phyloP scores from a whole-genome alignment of 805 yeast species.

The Wickerhamomyces alni region DNA sequence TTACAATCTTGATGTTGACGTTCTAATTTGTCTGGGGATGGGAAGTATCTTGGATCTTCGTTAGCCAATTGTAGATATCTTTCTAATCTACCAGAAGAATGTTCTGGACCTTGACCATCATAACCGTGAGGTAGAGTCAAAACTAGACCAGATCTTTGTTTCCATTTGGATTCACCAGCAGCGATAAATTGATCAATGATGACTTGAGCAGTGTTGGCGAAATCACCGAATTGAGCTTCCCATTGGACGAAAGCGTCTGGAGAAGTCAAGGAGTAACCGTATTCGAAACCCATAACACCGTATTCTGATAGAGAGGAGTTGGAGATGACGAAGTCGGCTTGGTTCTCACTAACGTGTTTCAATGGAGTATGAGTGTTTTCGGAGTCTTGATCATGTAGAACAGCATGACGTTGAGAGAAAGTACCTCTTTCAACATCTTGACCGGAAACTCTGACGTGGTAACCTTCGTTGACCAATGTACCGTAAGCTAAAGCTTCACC shows the following conservation, averaged over 20 bases:
- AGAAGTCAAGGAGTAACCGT: conserved; percentile 95
- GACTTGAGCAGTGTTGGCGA: conserved; percentile 98
- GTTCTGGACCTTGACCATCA: conserved; percentile 99
- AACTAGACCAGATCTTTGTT: conserved; percentile 95
- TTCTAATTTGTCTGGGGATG: conserved; percentile 77
- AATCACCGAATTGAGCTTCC: conserved; percentile 99
- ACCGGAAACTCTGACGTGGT: conserved; percentile 95
- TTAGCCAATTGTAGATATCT: conserved; percentile 93
- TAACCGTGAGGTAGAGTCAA: conserved; percentile 97
- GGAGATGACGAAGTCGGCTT: conserved; percentile 80
- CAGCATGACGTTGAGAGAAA: conserved; percentile 98
- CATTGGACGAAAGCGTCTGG: conserved; percentile 97
- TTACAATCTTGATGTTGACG: conserved; percentile 99
- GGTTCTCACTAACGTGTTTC: conserved; percentile 69
- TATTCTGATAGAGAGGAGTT: conserved; percentile 97
- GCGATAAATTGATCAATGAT: conserved; percentile 94
- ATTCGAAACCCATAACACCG: conserved; percentile 99
- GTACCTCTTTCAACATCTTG: conserved; percentile 99
- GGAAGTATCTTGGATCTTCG: conserved; percentile 95
- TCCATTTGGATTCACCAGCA: conserved; percentile 97
- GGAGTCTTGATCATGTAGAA: conserved; percentile 89
- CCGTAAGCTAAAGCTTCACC: conserved; percentile 99
- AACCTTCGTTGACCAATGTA: conserved; percentile 85
- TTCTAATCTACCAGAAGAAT: conserved; percentile 95
- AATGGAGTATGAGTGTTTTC: conserved; percentile 84